Evolutionary conservation across 768 basidiomycete species (phyloP), one percentile per base, ranked within the genome.

Genomic region (Hebeloma cylindrosporum): DNA sequence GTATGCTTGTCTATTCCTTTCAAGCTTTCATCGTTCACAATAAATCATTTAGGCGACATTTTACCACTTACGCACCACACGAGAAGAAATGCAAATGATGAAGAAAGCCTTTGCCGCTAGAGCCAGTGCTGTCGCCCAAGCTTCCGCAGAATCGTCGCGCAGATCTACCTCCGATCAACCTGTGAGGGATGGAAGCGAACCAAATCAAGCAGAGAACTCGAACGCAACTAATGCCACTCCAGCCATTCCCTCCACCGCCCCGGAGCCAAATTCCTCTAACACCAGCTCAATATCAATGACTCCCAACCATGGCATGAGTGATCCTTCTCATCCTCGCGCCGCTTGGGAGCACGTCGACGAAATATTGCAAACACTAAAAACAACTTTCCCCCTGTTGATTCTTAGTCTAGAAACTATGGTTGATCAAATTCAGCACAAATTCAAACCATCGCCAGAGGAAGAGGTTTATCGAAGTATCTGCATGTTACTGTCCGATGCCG

Each of bases 341-440:
- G 81, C 90, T 20, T 90, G 82, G 78, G 95, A 98, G 42, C 78
- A 88, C 56, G 83, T 96, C 5, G 96, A 99, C 16, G 96, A 98
- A 60, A 82, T 98, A 45, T 80, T 93, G 30, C 87, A 93, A 60
- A 83, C 91, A 27, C 74, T 98, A 57, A 98, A 99, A 70, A 96
- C 95, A 0, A 85, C 91, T 0, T 96, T 94, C 74, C 96, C 96
- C 0, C 76, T 99, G 5, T 77, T 99, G 26, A 90, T 95, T 22
- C 72, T 98, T 16, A 96, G 93, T 45, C 75, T 99, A 75, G 96
- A 99, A 69, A 94, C 92, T 11, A 88, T 97, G 78, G 88, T 94
- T 3, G 96, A 99, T 53, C 93, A 97, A 65, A 88, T 99, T 52
- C 76, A 82, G 16, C 79, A 83, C 47, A 80, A 93, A 40, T 95